A percentile compares a stretch with the other conserved stretches of the same genome.
Conservation (phyloP, 2,329 filamentous ascomycete species). For the Epichloe festucae region DNA sequence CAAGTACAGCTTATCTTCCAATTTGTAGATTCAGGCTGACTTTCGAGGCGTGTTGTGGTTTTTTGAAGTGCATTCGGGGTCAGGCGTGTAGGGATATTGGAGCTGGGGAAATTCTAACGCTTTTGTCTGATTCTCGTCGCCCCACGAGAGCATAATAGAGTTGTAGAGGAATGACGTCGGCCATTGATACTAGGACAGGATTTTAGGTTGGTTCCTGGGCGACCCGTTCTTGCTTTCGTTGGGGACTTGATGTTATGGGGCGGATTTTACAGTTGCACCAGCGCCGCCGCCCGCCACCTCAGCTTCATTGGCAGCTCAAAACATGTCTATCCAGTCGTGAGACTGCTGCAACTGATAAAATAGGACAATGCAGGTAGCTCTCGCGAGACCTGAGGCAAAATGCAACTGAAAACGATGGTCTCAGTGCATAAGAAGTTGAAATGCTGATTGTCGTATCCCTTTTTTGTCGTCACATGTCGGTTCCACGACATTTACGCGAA, state of each 20-base stretch:
- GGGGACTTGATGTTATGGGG: neutral
- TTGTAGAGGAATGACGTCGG: slow-evolving; percentile 2
- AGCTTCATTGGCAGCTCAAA: neutral
- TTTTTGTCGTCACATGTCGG: neutral
- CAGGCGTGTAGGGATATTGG: too few species aligned
- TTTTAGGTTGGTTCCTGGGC: too few species aligned
- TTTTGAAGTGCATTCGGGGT: too few species aligned
- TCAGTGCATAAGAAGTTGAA: too few species aligned
- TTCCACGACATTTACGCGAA: too few species aligned
- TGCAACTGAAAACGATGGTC: too few species aligned
- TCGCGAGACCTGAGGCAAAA: too few species aligned
- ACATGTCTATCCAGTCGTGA: neutral
- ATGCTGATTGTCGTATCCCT: neutral
- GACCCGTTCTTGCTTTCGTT: neutral
- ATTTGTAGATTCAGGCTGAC: neutral
- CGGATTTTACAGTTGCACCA: neutral
- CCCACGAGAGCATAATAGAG: neutral
- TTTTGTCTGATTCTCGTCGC: neutral
- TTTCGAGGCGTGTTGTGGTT: too few species aligned
- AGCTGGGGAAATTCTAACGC: too few species aligned
- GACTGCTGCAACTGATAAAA: too few species aligned
- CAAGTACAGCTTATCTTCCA: neutral
- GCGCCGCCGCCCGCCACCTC: neutral
- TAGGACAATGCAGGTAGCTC: too few species aligned
- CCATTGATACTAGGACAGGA: neutral